phyloP scores from a whole-genome alignment of 768 basidiomycete genomes.

The Naganishia onofrii region DNA sequence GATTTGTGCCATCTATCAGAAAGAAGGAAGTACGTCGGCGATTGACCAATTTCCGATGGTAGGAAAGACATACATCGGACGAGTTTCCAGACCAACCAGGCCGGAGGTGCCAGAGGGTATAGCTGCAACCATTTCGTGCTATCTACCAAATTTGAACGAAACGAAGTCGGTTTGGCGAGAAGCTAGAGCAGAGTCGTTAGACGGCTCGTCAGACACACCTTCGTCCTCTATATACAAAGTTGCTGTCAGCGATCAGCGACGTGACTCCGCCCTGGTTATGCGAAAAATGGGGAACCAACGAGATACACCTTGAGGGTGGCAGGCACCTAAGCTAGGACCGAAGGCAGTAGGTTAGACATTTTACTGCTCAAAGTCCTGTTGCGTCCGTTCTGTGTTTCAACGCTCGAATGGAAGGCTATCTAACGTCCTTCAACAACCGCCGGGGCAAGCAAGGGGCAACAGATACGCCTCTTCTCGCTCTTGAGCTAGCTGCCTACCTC shows the following conservation, averaged over 20 bases:
- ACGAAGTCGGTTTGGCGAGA: no score
- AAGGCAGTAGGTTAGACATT: no score
- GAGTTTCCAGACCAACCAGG: slow-evolving; percentile 21
- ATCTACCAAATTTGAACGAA: background rate
- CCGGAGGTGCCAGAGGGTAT: slow-evolving; percentile 18
- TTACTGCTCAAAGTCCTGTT: background rate
- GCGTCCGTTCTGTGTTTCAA: background rate
- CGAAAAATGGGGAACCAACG: slow-evolving; percentile 20
- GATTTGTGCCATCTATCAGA: slow-evolving; percentile 29
- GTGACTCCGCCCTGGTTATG: background rate
- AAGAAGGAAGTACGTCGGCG: background rate
- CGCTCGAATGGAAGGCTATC: slow-evolving; percentile 5
- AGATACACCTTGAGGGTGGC: background rate
- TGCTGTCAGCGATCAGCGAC: background rate
- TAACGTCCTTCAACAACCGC: slow-evolving; percentile 3
- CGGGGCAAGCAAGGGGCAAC: slow-evolving; percentile 24
- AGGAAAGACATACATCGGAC: slow-evolving; percentile 19
- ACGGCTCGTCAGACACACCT: background rate
- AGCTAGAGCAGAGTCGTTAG: no score
- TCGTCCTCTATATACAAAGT: background rate
- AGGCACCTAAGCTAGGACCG: background rate
- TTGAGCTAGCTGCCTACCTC: background rate
- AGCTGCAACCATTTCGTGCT: slow-evolving; percentile 26
- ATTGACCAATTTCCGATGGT: slow-evolving; percentile 3
- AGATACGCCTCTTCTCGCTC: background rate